phyloP scores from a whole-genome alignment of 2,329 filamentous ascomycete genomes.

The Didymella glomerata region DNA sequence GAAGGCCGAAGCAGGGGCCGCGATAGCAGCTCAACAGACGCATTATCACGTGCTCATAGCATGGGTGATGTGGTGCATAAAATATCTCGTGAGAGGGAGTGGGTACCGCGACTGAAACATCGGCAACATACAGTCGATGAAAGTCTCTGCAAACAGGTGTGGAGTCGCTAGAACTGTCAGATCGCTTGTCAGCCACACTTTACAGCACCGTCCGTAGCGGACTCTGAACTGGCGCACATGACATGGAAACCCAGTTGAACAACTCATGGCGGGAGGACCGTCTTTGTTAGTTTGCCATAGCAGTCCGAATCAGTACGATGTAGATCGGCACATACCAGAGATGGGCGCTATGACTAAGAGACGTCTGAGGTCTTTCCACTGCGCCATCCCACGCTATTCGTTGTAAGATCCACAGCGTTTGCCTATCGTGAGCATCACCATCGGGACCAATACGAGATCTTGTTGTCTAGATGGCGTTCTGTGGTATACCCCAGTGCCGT shows the following conservation, averaged over 20 bases:
- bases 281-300: constrained; percentile 22
- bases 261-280: constrained; percentile 16
- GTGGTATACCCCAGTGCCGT: constrained; percentile 3
- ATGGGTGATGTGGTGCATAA: constrained; percentile 3
- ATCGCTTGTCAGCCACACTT: constrained; percentile 15
- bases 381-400: constrained; percentile 22
- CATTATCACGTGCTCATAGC: constrained; percentile 11
- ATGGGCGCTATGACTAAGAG: constrained; percentile 22
- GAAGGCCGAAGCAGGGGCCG: constrained; percentile 8
- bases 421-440: constrained; percentile 21
- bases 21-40: constrained; percentile 18
- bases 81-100: constrained; percentile 7
- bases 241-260: constrained; percentile 3
- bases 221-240: not conserved
- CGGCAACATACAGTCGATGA: constrained; percentile 20
- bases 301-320: constrained; percentile 13
- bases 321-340: constrained; percentile 18
- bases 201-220: constrained; percentile 1
- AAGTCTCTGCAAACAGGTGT: constrained; percentile 20
- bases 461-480: constrained; percentile 6
- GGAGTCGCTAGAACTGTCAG: constrained; percentile 18
- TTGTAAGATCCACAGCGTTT: constrained; percentile 26
- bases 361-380: constrained; percentile 23
- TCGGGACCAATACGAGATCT: constrained; percentile 13
- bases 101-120: constrained; percentile 14